phyloP scores from a whole-genome alignment of 2,329 filamentous ascomycete genomes.

The Alternaria conjuncta region DNA sequence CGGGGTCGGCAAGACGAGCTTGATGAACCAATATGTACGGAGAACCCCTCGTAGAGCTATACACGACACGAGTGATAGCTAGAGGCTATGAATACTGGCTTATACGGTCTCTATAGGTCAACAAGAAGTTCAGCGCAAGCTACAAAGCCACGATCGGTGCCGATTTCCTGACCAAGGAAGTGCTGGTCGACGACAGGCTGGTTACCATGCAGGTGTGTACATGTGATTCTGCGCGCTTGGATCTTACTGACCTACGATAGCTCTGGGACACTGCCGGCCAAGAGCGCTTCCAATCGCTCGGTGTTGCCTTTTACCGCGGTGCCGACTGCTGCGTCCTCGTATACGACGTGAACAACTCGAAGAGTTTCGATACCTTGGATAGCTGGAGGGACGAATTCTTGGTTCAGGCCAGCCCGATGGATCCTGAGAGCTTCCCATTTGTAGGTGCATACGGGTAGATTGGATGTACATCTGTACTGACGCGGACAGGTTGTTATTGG shows the following conservation, averaged over 20 bases:
- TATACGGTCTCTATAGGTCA: conserved; percentile 71
- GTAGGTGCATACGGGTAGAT: conserved; percentile 60
- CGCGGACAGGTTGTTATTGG: conserved; percentile 81
- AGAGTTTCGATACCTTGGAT: conserved; percentile 98
- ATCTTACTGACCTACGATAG: conserved; percentile 55
- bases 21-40: conserved; percentile 99
- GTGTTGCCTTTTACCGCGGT: conserved; percentile 95
- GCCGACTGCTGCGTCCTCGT: conserved; percentile 98
- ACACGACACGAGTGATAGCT: not conserved
- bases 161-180: conserved; percentile 98
- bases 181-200: conserved; percentile 93
- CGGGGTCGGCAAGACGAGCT: conserved; percentile 97
- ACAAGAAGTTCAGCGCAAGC: conserved; percentile 99
- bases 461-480: conserved; percentile 15
- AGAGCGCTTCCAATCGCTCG: conserved; percentile 95
- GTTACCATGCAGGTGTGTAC: conserved; percentile 93
- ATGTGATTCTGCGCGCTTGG: conserved; percentile 4
- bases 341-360: conserved; percentile 98
- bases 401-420: conserved; percentile 94
- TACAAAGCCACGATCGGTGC: conserved; percentile 99
- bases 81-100: conserved; percentile 2
- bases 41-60: conserved; percentile 1
- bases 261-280: conserved; percentile 98
- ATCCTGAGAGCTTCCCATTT: conserved; percentile 97
- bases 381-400: conserved; percentile 99